Percentiles rank a stretch among this genome's conserved stretches.
These are phyloP conservation scores for Ganoderma lucidum DNA, from an alignment of 1,284 basidiomycete genomes.

Conservation along the genomic window DNA sequence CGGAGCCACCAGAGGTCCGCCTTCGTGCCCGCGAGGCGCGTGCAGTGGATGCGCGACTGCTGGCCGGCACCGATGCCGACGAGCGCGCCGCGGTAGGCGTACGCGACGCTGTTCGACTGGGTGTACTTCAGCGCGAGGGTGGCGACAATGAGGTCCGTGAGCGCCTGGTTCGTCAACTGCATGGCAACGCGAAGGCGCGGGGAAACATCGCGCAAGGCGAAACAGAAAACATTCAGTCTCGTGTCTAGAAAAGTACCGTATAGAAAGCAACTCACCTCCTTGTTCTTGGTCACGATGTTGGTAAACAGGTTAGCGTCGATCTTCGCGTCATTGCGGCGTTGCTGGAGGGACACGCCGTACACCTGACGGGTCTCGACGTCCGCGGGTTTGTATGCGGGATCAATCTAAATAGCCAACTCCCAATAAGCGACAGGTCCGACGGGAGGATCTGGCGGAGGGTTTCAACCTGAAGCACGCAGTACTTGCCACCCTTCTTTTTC, in stretches of 20 bases:
- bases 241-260: background rate
- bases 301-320: slow-evolving; percentile 86
- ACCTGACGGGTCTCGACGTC: slow-evolving; percentile 94
- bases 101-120: slow-evolving; percentile 98
- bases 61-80: slow-evolving; percentile 98
- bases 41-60: slow-evolving; percentile 99
- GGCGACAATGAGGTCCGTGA: slow-evolving; percentile 92
- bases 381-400: slow-evolving; percentile 80
- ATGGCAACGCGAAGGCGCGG: background rate
- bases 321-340: slow-evolving; percentile 92
- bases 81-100: slow-evolving; percentile 92
- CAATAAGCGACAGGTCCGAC: background rate
- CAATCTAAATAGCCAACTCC: slow-evolving; percentile 64
- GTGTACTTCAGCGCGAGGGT: slow-evolving; percentile 99
- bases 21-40: slow-evolving; percentile 95
- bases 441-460: too few relatives aligned
- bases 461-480: slow-evolving; percentile 91
- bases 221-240: background rate
- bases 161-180: slow-evolving; percentile 77
- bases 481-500: slow-evolving; percentile 99
- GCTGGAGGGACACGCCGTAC: slow-evolving; percentile 92
- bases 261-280: slow-evolving; percentile 60
- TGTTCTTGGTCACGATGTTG: slow-evolving; percentile 91
- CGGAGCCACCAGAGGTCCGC: slow-evolving; percentile 99
- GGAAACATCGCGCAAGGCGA: background rate